A percentile compares a stretch with the other conserved stretches of the same genome.
These are phyloP conservation scores for Yamadazyma membranifaciens DNA, from an alignment of 1,139 yeast species.

Conservation along the genomic window DNA sequence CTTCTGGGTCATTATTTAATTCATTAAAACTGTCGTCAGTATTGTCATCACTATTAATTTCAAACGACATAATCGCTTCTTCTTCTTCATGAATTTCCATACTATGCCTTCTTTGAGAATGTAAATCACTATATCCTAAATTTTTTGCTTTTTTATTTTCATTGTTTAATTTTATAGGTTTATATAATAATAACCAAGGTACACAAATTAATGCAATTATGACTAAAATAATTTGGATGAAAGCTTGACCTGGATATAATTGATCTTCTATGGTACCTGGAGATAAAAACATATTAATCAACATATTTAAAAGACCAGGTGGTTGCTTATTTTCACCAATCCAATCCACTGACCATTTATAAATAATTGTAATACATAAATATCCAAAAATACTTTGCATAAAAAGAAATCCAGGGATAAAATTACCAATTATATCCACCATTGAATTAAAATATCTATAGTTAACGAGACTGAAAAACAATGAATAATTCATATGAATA, in stretches of 20 bases:
- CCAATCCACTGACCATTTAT: conserved; percentile 98
- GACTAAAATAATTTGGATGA: conserved; percentile 72
- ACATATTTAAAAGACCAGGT: conserved; percentile 92
- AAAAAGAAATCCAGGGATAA: conserved; percentile 88
- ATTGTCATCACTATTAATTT: conserved; percentile 16
- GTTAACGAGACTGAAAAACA: conserved; percentile 80
- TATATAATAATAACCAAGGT: conserved; percentile 87
- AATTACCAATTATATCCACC: conserved; percentile 89
- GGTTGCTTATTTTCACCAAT: conserved; percentile 69
- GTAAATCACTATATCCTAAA: conserved; percentile 36
- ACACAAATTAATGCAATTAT: conserved; percentile 83
- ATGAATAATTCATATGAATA: conserved; percentile 90
- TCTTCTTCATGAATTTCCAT: conserved; percentile 35
- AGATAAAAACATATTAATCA: conserved; percentile 90
- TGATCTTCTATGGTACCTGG: conserved; percentile 88
- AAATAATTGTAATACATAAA: conserved; percentile 75
- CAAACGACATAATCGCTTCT: conserved; percentile 26
- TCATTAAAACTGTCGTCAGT: conserved; percentile 10
- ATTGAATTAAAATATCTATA: conserved; percentile 67
- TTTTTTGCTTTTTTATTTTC: conserved; percentile 33
- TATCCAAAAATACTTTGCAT: conserved; percentile 97
- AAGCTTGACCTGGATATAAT: conserved; percentile 80
- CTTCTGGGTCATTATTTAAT: conserved; percentile 21
- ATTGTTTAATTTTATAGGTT: conserved; percentile 71
- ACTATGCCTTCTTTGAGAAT: conserved; percentile 32